Conservation (phyloP, 2,329 filamentous ascomycete genomes). For the Monilinia laxa region DNA sequence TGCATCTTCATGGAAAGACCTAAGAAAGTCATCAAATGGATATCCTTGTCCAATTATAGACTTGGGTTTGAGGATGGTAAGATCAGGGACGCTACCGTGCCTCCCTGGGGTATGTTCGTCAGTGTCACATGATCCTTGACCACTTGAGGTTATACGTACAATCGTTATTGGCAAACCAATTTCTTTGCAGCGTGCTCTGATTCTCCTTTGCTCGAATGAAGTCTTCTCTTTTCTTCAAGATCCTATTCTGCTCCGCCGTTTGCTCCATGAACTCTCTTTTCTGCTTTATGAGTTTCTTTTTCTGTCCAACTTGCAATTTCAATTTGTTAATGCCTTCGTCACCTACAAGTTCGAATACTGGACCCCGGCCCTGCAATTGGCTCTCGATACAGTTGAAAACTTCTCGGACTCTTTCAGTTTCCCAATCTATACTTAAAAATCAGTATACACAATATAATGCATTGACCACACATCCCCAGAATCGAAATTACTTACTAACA, state of each 20-base stretch:
- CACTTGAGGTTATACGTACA: background rate
- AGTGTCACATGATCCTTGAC: background rate
- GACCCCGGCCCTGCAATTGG: background rate
- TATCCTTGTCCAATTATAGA: conserved; percentile 6
- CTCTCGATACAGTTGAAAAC: background rate
- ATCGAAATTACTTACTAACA: conserved; percentile 15
- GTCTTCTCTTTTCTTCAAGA: background rate
- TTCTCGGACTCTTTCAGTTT: conserved; percentile 5
- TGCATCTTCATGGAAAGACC: background rate
- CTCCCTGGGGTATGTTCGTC: background rate
- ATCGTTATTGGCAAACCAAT: conserved; percentile 16
- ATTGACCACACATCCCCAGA: background rate
- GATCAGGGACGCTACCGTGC: conserved; percentile 3
- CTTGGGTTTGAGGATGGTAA: background rate
- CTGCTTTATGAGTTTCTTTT: background rate
- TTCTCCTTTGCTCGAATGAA: background rate
- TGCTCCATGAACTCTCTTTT: no score
- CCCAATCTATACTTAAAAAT: conserved; percentile 10
- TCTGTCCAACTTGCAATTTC: background rate
- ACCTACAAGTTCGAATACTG: background rate
- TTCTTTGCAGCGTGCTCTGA: background rate
- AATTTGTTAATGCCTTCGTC: background rate
- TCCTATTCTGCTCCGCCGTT: background rate
- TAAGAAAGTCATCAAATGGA: conserved; percentile 7
- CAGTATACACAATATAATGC: background rate